These are phyloP conservation scores for Didymosphaeria variabile DNA, from an alignment of 2,329 filamentous ascomycete genomes.

Conservation along the genomic window DNA sequence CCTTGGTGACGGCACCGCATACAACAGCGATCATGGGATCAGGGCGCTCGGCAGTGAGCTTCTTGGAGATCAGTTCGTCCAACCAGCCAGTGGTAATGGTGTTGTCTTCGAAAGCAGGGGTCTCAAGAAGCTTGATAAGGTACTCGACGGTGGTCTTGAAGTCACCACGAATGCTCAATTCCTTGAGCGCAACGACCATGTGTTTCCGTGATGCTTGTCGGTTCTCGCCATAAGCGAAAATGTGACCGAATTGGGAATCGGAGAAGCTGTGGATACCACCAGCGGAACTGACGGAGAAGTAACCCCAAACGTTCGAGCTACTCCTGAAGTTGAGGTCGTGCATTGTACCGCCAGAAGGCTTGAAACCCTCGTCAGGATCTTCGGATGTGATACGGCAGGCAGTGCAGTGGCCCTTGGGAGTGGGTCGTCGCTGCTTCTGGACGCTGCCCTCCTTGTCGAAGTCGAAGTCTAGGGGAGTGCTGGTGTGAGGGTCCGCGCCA, in stretches of 20 bases:
- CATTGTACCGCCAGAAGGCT: constrained; percentile 98
- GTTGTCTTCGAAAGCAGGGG: constrained; percentile 97
- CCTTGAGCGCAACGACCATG: constrained; percentile 98
- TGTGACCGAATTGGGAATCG: constrained; percentile 98
- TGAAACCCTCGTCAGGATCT: constrained; percentile 98
- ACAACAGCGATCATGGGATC: constrained; percentile 94
- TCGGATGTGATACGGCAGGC: constrained; percentile 99
- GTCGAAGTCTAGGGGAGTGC: constrained; percentile 92
- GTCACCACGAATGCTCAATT: constrained; percentile 98
- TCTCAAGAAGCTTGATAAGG: constrained; percentile 97
- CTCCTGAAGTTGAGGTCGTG: constrained; percentile 99
- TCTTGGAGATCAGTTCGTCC: constrained; percentile 97
- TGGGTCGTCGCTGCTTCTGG: constrained; percentile 86
- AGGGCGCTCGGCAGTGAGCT: constrained; percentile 93
- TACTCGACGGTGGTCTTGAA: constrained; percentile 99
- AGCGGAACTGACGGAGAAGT: constrained; percentile 97
- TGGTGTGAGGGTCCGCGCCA: constrained; percentile 88
- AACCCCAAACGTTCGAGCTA: constrained; percentile 99
- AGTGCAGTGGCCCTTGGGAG: constrained; percentile 95
- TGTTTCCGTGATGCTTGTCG: constrained; percentile 95
- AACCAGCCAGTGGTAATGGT: constrained; percentile 99
- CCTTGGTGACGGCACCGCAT: constrained; percentile 93
- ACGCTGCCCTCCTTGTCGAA: constrained; percentile 87
- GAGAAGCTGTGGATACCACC: constrained; percentile 99
- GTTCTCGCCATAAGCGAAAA: constrained; percentile 99